Evolutionary conservation across 495 filamentous ascomycete species (phyloP), one percentile per base, ranked within the genome.

Genomic region (Articulospora tetracladia): DNA sequence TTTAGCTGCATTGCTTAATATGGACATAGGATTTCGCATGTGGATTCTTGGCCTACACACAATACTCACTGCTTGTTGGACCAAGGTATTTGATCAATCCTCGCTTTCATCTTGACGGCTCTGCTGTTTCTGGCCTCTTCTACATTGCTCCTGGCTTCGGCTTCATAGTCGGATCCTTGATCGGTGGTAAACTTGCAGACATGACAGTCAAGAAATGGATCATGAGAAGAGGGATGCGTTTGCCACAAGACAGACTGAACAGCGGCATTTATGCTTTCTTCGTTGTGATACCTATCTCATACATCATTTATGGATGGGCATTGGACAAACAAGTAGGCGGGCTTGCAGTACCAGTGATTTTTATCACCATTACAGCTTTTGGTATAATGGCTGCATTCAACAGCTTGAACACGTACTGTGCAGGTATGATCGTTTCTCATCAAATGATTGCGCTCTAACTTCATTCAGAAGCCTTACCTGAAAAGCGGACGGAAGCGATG

Each of bases 1-100:
- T 10, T 11, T 13, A 6, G 2, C 6, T 12, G 2, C 26, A 3
- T 36, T 24, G 46, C 12, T 13, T 19, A 34, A 57, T 19, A 25
- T 25, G 23, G 23, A 70, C 50, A 75, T 82, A 51, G 80, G 78
- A 0, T 83, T 77, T 89, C 0, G 81, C 84, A 1, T 82, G 82
- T 20, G 77, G 79, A 1, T 77, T 83, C 17, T 76, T 88, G 0
- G 79, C 88, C 55, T 89, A 81, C 82, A 87, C 85, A 62, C 84
- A 86, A 75, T 90, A 89, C 65, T 79, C 76, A 26, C 75, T 89
- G 3, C 75, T 89, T 22, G 89, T 86, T 3, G 85, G 86, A 1
- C 88, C 88, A 66, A 82, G 86, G 26, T 88, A 86, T 66, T 82
- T 89, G 13, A 70, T 91, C 0, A 89, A 88, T 64, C 86, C 86